Conservation (phyloP, 2,329 filamentous ascomycete species). For the Orbilia blumenaviensis region DNA sequence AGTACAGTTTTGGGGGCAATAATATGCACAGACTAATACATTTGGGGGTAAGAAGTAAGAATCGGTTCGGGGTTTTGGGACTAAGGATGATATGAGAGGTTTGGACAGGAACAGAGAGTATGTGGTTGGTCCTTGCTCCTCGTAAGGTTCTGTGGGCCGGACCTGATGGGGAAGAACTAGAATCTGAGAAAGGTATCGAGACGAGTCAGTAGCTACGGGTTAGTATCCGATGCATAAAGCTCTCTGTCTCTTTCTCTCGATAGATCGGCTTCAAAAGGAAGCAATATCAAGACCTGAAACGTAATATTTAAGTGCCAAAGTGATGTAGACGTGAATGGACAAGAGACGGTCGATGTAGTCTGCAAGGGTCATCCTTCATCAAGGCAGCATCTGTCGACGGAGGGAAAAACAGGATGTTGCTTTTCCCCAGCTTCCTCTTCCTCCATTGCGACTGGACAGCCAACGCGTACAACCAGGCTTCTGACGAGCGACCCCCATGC, state of each 20-base stretch:
- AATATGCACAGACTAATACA: constrained; percentile 44
- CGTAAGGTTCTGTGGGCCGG: constrained; percentile 26
- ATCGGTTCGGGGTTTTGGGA: constrained; percentile 19
- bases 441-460: constrained; percentile 24
- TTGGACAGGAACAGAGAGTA: no score
- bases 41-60: constrained; percentile 23
- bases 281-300: constrained; percentile 35
- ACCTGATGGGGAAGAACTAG: constrained; percentile 25
- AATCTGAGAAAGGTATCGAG: constrained; percentile 2
- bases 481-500: constrained; percentile 45
- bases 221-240: constrained; percentile 29
- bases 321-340: neutral
- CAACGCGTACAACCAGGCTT: constrained; percentile 16
- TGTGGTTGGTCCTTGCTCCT: constrained; percentile 41
- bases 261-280: constrained; percentile 25
- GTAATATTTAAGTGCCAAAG: constrained; percentile 45
- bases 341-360: constrained; percentile 12
- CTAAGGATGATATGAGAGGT: constrained; percentile 30
- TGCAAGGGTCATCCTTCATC: constrained; percentile 48
- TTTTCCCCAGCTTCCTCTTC: constrained; percentile 51
- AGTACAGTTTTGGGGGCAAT: constrained; percentile 26
- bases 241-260: constrained; percentile 31
- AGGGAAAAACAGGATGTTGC: constrained; percentile 26
- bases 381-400: constrained; percentile 39
- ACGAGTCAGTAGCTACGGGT: constrained; percentile 2